Evolutionary conservation across 371 early-diverging fungal genomes (phyloP), one percentile per base, ranked within the genome.

Genomic region (Rhizopus arrhizus): DNA sequence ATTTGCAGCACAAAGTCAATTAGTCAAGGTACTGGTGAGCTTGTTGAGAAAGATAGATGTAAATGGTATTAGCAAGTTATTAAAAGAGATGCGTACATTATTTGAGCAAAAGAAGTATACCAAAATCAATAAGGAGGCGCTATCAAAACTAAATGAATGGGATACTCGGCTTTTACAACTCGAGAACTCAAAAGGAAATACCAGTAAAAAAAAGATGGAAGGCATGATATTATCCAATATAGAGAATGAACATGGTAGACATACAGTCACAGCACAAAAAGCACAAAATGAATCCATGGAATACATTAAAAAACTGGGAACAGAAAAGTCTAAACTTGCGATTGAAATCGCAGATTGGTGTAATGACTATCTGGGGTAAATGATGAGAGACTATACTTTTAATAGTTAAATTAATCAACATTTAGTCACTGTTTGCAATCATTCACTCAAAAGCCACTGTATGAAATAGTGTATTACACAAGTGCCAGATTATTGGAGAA

Each of bases 391-490:
- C 15, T 28, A 28, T 11, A 10, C 48, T 52, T 42, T 46, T n/a
- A 7, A 16, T 22, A 11, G n/a, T 15, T 7, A 48, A 48, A 48
- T 5, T 10, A 48, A 29, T 7, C 7, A 29, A 48, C 48, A 28
- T n/a, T 32, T 64, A 85, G 85, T 6, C 64, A 73, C 10, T 77
- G 61, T 33, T 68, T 93, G 12, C 64, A 61, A 48, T 74, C 85
- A 4, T 88, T 90, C 62, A 81, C 75, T 2, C 68, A 47, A 5
- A 60, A 80, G 16, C 88, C 91, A 4, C 66, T 90, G 48, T 65
- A 88, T 51, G 95, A 95, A 68, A 53, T 93, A 10, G 82, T 86
- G 15, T 95, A 93, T 65, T 93, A 90, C 60, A 78, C 80, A 5
- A 85, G 81, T 56, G 75, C 78, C 22, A 75, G 74, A 55, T 72